Conservation (phyloP, 805 yeast species). For the Candida railenensis region DNA sequence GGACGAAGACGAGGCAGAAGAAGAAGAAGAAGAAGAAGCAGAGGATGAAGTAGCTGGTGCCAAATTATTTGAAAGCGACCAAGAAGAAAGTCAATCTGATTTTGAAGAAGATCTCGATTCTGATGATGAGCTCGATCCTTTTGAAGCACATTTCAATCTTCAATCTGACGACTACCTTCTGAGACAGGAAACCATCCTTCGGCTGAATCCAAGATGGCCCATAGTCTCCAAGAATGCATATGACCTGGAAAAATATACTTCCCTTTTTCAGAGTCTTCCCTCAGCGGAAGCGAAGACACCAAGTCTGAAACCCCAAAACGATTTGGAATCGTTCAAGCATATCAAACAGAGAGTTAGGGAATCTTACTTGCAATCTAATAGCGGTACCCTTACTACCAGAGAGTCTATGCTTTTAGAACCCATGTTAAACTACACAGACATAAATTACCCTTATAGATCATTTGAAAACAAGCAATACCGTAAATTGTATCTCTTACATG, state of each 20-base stretch:
- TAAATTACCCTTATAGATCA: conserved; percentile 56
- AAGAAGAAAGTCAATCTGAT: conserved; percentile 18
- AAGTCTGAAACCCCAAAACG: conserved; percentile 15
- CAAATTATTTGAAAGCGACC: conserved; percentile 22
- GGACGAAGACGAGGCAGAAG: conserved; percentile 13
- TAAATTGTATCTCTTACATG: conserved; percentile 66
- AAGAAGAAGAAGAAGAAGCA: conserved; percentile 19
- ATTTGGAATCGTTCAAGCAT: conserved; percentile 4
- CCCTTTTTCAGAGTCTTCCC: conserved; percentile 35
- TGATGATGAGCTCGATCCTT: conserved; percentile 61
- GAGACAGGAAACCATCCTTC: conserved; percentile 19
- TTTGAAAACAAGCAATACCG: conserved; percentile 55
- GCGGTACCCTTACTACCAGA: conserved; percentile 20
- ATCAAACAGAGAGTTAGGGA: conserved; percentile 27
- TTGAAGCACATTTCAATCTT: conserved; percentile 70
- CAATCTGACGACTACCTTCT: conserved; percentile 39
- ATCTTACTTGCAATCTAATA: conserved; percentile 16
- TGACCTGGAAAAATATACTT: conserved; percentile 21
- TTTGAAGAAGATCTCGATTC: conserved; percentile 26
- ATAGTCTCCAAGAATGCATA: conserved; percentile 15
- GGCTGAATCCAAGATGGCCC: conserved; percentile 28
- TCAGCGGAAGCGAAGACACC: conserved; percentile 14
- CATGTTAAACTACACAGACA: conserved; percentile 70
- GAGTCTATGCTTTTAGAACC: conserved; percentile 61
- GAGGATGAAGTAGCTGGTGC: conserved; percentile 34